phyloP scores from a whole-genome alignment of 371 early-diverging fungal genomes.

The Syncephalis plumigaleata region DNA sequence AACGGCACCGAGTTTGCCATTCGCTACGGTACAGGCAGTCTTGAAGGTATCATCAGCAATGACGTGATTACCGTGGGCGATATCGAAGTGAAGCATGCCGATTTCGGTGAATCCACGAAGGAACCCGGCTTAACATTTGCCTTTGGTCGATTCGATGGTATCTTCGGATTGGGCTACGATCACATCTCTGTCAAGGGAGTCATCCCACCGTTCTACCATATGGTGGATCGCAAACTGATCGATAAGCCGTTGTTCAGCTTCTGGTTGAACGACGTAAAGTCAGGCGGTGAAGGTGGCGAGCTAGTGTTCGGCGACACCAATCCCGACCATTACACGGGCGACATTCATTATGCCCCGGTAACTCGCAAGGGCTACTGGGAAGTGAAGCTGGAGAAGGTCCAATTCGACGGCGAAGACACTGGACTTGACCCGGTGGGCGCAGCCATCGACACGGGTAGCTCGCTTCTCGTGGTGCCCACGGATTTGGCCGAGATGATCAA shows the following conservation, averaged over 20 bases:
- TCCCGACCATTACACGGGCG: slow-evolving; percentile 45
- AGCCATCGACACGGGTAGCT: slow-evolving; percentile 70
- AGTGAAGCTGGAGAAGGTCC: slow-evolving; percentile 53
- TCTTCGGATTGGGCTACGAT: slow-evolving; percentile 80
- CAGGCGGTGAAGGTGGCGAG: slow-evolving; percentile 53
- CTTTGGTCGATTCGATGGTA: slow-evolving; percentile 85
- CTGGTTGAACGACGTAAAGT: slow-evolving; percentile 45
- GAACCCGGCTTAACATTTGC: slow-evolving; percentile 81
- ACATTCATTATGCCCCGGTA: slow-evolving; percentile 62
- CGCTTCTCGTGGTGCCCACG: slow-evolving; percentile 56
- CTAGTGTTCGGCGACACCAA: slow-evolving; percentile 71
- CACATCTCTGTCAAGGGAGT: slow-evolving; percentile 71
- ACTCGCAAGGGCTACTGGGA: slow-evolving; percentile 91
- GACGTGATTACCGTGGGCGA: slow-evolving; percentile 63
- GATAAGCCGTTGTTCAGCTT: slow-evolving; percentile 70
- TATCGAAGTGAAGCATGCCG: slow-evolving; percentile 34
- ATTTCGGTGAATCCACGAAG: slow-evolving; percentile 83
- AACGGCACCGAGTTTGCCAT: slow-evolving; percentile 88
- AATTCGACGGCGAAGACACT: slow-evolving; percentile 45
- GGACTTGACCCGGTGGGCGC: slow-evolving; percentile 40
- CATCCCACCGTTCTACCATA: slow-evolving; percentile 82
- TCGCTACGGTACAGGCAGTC: slow-evolving; percentile 77
- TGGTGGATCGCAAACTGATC: slow-evolving; percentile 57
- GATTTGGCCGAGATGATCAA: slow-evolving; percentile 69
- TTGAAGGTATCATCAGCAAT: slow-evolving; percentile 76